Evolutionary conservation across 257 asterid genomes (phyloP).

Genomic region (Forsythia viridissima): DNA sequence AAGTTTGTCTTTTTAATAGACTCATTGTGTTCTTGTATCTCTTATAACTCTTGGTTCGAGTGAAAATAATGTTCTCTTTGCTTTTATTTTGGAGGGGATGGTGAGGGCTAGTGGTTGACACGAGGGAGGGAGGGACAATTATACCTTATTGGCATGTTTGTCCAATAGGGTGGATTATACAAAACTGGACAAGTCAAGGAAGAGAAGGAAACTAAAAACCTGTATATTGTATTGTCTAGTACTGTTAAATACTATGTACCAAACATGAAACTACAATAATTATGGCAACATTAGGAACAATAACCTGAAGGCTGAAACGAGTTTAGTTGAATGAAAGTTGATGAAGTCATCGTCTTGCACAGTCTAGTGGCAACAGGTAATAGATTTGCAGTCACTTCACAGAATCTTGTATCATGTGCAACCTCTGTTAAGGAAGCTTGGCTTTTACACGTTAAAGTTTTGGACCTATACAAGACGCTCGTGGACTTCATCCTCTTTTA

Average conservation of each 20-base stretch:
- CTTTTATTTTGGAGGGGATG: neutral
- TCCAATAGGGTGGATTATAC: neutral
- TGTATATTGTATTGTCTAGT: neutral
- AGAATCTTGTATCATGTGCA: neutral
- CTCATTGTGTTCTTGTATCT: neutral
- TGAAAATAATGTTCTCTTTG: neutral
- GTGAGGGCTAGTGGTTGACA: neutral
- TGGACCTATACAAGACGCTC: neutral
- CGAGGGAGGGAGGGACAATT: neutral
- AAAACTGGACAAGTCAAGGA: neutral
- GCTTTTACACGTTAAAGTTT: neutral
- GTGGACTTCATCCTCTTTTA: neutral
- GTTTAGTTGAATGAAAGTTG: neutral
- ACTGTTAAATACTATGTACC: neutral
- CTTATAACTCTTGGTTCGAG: neutral
- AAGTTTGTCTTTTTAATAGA: conserved; percentile 26
- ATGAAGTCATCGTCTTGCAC: neutral
- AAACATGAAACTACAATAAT: neutral
- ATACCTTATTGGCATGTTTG: too few species aligned
- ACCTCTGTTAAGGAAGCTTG: neutral
- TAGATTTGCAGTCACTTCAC: neutral
- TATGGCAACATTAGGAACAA: neutral
- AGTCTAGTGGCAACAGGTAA: neutral
- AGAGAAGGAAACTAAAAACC: neutral
- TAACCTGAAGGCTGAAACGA: neutral